Percentiles rank a stretch among this genome's conserved stretches.
Conservation (phyloP, 2,329 filamentous ascomycete genomes). For the Colletotrichum destructivum region DNA sequence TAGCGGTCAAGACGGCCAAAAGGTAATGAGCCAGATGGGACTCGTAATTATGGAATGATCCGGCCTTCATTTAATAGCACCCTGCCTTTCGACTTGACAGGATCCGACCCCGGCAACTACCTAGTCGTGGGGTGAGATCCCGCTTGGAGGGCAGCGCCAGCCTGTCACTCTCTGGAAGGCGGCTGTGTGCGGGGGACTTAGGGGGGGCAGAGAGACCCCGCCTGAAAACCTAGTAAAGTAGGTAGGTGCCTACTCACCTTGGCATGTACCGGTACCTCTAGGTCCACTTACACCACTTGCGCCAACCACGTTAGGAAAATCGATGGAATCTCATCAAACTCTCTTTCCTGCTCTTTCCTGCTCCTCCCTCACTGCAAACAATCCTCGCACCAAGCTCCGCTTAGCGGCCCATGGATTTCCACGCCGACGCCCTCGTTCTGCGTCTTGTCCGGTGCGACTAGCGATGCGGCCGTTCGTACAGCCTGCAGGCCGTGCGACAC, state of each 20-base stretch:
- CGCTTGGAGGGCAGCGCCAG: not conserved
- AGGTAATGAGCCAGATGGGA: not conserved
- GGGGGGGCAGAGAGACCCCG: slow-evolving; percentile 15
- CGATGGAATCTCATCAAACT: slow-evolving; percentile 24
- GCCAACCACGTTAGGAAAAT: slow-evolving; percentile 22
- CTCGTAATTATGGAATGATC: not conserved
- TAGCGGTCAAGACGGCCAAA: not conserved
- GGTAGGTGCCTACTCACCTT: no score
- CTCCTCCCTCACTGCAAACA: not conserved
- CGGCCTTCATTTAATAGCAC: slow-evolving; percentile 7
- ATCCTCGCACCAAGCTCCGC: slow-evolving; percentile 2
- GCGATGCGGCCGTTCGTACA: slow-evolving; percentile 14
- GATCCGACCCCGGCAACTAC: not conserved
- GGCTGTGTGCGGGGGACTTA: slow-evolving; percentile 17
- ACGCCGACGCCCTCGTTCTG: not conserved
- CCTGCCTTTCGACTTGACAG: slow-evolving; percentile 6
- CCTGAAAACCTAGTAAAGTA: not conserved
- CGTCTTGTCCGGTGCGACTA: slow-evolving; percentile 11
- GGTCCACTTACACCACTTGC: slow-evolving; percentile 10
- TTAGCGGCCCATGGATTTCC: slow-evolving; percentile 14
- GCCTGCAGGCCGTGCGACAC: slow-evolving; percentile 11
- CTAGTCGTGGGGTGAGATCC: not conserved
- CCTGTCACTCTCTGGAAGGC: slow-evolving; percentile 10
- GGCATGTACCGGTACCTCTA: slow-evolving; percentile 31
- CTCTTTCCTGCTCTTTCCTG: slow-evolving; percentile 3